Evolutionary conservation across 768 basidiomycete genomes (phyloP).

Genomic region (Exidia glandulosa): DNA sequence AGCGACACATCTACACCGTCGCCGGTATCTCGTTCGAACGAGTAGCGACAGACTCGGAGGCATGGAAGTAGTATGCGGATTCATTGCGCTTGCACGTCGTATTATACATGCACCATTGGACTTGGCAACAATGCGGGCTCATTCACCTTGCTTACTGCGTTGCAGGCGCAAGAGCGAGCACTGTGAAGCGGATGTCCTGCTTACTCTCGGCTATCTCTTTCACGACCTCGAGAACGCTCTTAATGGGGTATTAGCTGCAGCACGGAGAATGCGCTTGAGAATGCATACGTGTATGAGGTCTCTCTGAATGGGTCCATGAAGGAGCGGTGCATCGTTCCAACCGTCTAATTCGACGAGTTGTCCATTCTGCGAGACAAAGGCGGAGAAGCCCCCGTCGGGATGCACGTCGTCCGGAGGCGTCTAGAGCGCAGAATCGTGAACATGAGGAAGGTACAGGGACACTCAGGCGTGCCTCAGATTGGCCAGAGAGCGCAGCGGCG

Average conservation of each 20-base stretch:
- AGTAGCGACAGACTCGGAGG: no score
- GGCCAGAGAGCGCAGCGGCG: not conserved
- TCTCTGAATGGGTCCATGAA: not conserved
- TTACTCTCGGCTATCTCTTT: not conserved
- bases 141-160: not conserved
- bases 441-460: not conserved
- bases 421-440: not conserved
- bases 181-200: not conserved
- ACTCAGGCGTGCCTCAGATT: not conserved
- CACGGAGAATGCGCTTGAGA: not conserved
- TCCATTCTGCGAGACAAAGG: not conserved
- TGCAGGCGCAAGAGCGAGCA: not conserved
- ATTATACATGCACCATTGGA: not conserved
- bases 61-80: no score
- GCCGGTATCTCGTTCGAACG: no score
- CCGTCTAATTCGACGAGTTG: conserved; percentile 1
- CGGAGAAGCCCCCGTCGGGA: not conserved
- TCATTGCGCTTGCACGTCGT: not conserved
- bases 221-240: conserved; percentile 1
- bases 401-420: not conserved
- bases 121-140: not conserved
- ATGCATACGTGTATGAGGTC: not conserved
- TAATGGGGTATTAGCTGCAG: not conserved
- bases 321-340: not conserved
- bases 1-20: not conserved